Percentiles rank a stretch among this genome's conserved stretches.
Evolutionary conservation across 805 yeast genomes (phyloP).

Genomic region (Torulaspora microellipsoides): DNA sequence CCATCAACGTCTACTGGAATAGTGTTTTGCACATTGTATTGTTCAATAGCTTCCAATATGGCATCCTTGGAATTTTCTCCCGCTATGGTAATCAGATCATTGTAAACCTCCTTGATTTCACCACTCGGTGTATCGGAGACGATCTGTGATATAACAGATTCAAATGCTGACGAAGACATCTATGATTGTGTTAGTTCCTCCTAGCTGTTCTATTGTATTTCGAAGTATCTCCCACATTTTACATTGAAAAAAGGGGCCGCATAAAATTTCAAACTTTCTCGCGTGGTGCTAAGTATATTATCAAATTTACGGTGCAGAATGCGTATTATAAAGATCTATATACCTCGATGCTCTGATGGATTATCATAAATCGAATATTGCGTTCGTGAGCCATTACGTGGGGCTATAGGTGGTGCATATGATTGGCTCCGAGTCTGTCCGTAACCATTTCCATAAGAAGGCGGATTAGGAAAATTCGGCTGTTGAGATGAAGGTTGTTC

Average conservation of each 20-base stretch:
- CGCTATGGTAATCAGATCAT: slow-evolving; percentile 43
- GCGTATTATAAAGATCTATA: too few relatives aligned
- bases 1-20: slow-evolving; percentile 34
- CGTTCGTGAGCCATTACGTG: too few relatives aligned
- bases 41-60: slow-evolving; percentile 36
- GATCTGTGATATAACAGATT: slow-evolving; percentile 25
- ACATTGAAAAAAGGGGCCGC: too few relatives aligned
- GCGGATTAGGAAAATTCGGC: neutral
- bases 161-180: slow-evolving; percentile 24
- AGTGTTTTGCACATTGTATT: slow-evolving; percentile 40
- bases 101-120: slow-evolving; percentile 32
- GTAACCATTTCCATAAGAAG: slow-evolving; percentile 1
- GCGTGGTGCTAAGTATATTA: too few relatives aligned
- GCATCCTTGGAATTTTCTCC: slow-evolving; percentile 37
- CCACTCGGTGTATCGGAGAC: slow-evolving; percentile 35
- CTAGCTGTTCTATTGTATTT: too few relatives aligned
- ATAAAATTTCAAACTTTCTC: too few relatives aligned
- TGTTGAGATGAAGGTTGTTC: neutral
- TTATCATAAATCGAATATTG: too few relatives aligned
- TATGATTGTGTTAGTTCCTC: too few relatives aligned
- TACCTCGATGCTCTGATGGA: too few relatives aligned
- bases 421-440: neutral
- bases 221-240: too few relatives aligned
- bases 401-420: too few relatives aligned
- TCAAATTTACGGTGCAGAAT: too few relatives aligned